phyloP scores from a whole-genome alignment of 345 rosid genomes.

The Fremontodendron californicum region DNA sequence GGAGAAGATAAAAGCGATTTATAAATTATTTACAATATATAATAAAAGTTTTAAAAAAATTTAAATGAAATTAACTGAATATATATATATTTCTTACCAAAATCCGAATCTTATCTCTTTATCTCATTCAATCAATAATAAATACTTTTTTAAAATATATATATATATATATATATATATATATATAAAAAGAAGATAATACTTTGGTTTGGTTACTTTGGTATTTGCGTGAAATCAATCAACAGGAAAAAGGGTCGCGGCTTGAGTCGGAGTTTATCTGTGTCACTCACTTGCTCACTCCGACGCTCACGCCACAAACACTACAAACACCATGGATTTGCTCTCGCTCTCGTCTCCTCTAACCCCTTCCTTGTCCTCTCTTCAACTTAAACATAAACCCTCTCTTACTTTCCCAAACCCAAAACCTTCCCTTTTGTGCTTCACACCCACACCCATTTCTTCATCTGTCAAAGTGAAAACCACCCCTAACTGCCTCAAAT shows the following conservation, averaged over 20 bases:
- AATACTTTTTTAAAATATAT: too few species aligned
- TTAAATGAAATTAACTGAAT: too few species aligned
- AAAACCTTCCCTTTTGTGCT: constrained; percentile 26
- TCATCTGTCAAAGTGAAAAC: constrained; percentile 29
- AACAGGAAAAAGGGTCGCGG: neutral
- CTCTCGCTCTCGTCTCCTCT: constrained; percentile 45
- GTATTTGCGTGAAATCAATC: neutral
- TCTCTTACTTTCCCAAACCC: constrained; percentile 18
- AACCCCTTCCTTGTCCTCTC: constrained; percentile 19
- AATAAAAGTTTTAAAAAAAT: too few species aligned
- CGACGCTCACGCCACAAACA: neutral
- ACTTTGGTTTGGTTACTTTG: neutral
- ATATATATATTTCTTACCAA: too few species aligned
- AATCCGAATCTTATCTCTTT: too few species aligned
- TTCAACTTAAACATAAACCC: constrained; percentile 6
- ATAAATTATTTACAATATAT: too few species aligned
- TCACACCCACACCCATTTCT: constrained; percentile 20
- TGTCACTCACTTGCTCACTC: neutral
- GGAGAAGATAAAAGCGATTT: too few species aligned
- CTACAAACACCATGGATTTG: constrained; percentile 38
- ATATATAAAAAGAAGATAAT: neutral
- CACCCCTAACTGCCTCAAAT: constrained; percentile 23
- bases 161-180: too few species aligned
- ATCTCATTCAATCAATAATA: too few species aligned
- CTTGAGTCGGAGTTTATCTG: neutral